Evolutionary conservation across 1,139 yeast species (phyloP).

Genomic region (Tardiomyces digboiensis): DNA sequence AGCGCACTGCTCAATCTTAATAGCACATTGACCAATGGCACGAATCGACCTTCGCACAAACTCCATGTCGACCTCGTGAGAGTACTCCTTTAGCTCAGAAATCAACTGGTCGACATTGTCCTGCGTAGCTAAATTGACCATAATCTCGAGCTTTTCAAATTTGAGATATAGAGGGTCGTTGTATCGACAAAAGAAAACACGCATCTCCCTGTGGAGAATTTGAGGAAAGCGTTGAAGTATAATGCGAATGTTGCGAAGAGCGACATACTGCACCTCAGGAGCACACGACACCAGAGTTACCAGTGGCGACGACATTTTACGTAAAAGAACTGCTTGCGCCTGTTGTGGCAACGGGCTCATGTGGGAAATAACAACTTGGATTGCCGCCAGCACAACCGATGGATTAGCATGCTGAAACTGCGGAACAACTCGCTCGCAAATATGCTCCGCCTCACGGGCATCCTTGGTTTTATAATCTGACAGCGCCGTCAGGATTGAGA

Average conservation of each 20-base stretch:
- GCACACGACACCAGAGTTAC: slow-evolving; percentile 81
- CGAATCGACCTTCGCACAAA: slow-evolving; percentile 74
- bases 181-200: slow-evolving; percentile 89
- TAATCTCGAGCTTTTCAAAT: slow-evolving; percentile 83
- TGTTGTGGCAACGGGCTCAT: slow-evolving; percentile 42
- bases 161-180: slow-evolving; percentile 93
- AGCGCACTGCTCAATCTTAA: slow-evolving; percentile 53
- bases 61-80: slow-evolving; percentile 90
- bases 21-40: slow-evolving; percentile 86
- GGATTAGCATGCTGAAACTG: slow-evolving; percentile 98
- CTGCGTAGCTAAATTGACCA: slow-evolving; percentile 74
- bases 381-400: slow-evolving; percentile 82
- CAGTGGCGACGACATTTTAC: slow-evolving; percentile 83
- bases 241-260: slow-evolving; percentile 83
- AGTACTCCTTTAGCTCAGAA: slow-evolving; percentile 81
- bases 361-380: slow-evolving; percentile 74
- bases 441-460: slow-evolving; percentile 61
- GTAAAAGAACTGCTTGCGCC: slow-evolving; percentile 39
- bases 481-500: slow-evolving; percentile 76
- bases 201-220: slow-evolving; percentile 65
- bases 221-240: slow-evolving; percentile 84
- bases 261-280: slow-evolving; percentile 95
- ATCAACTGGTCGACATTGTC: slow-evolving; percentile 60
- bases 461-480: slow-evolving; percentile 54
- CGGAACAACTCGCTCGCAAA: slow-evolving; percentile 86